These are phyloP conservation scores for Chlamydomonas sphaeroides DNA, from an alignment of 139 green algal genomes.

Conservation along the genomic window DNA sequence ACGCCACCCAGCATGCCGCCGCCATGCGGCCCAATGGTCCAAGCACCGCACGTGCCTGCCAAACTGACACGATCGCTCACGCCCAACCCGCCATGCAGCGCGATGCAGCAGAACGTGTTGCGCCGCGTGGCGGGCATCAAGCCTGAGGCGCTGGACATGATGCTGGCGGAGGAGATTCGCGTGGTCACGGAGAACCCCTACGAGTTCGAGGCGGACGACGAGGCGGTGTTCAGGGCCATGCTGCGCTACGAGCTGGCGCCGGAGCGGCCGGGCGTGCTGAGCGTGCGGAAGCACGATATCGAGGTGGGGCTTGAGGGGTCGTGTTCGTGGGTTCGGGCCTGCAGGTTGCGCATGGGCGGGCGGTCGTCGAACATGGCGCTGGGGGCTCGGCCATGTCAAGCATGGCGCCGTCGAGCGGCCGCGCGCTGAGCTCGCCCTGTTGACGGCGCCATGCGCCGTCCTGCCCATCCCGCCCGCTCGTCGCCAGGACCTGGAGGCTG, in stretches of 20 bases:
- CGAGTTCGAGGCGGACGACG: slow-evolving; percentile 48
- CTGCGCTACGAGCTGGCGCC: slow-evolving; percentile 22
- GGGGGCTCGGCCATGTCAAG: too few relatives aligned
- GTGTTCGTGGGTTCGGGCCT: too few relatives aligned
- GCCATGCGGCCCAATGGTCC: too few relatives aligned
- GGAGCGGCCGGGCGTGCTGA: slow-evolving; percentile 20
- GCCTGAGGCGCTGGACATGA: slow-evolving; percentile 25
- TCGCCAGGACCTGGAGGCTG: slow-evolving; percentile 28
- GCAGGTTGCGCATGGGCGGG: too few relatives aligned
- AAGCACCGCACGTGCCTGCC: background rate
- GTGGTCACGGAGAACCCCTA: slow-evolving; percentile 48
- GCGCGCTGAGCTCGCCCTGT: too few relatives aligned
- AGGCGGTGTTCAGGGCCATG: slow-evolving; percentile 26
- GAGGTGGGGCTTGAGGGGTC: too few relatives aligned
- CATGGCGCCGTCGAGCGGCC: too few relatives aligned
- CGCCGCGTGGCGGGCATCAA: slow-evolving; percentile 4
- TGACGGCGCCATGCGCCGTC: too few relatives aligned
- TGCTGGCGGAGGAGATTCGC: slow-evolving; percentile 37
- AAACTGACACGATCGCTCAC: background rate
- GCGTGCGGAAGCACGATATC: slow-evolving; percentile 6
- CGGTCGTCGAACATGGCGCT: too few relatives aligned
- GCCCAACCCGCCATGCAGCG: background rate
- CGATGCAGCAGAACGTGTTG: background rate
- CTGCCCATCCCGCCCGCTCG: background rate
- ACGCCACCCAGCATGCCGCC: too few relatives aligned